Evolutionary conservation across 139 green algal species (phyloP).

Genomic region (Monoraphidium neglectum): DNA sequence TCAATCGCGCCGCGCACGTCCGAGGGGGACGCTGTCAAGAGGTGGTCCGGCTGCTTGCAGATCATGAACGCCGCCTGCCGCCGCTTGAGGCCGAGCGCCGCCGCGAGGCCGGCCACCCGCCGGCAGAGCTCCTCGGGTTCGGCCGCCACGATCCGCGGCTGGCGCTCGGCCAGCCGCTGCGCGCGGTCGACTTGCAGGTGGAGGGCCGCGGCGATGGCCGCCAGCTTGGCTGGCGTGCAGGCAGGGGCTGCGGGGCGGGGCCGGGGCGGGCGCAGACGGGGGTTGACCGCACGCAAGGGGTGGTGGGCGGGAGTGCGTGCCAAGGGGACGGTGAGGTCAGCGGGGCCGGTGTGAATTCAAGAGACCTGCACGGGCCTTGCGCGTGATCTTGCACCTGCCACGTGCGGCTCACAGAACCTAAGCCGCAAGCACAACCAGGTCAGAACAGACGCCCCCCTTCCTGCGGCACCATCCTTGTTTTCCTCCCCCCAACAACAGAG

Average conservation of each 20-base stretch:
- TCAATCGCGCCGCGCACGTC: not conserved
- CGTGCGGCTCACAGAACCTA: too few relatives aligned
- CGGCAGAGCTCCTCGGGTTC: not conserved
- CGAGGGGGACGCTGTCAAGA: constrained; percentile 22
- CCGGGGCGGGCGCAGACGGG: too few relatives aligned
- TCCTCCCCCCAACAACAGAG: too few relatives aligned
- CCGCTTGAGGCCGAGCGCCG: not conserved
- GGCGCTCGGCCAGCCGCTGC: constrained; percentile 22
- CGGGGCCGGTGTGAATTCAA: too few relatives aligned
- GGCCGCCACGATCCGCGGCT: constrained; percentile 13
- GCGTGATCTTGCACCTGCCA: too few relatives aligned
- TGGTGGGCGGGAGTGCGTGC: too few relatives aligned
- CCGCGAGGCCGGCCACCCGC: constrained; percentile 8
- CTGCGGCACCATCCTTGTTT: too few relatives aligned
- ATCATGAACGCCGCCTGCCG: constrained; percentile 30
- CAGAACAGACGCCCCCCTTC: too few relatives aligned
- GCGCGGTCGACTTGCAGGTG: constrained; percentile 14
- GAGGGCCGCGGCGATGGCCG: constrained; percentile 6
- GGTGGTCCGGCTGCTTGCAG: constrained; percentile 15
- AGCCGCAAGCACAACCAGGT: too few relatives aligned
- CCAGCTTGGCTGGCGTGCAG: constrained; percentile 29
- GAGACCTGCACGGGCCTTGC: too few relatives aligned
- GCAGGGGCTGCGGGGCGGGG: not conserved
- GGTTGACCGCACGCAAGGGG: too few relatives aligned
- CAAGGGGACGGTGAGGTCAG: too few relatives aligned